A percentile compares a stretch with the other conserved stretches of the same genome.
Evolutionary conservation across 331 rosid genomes (phyloP).

Genomic region (Erythrophleum ivorense): DNA sequence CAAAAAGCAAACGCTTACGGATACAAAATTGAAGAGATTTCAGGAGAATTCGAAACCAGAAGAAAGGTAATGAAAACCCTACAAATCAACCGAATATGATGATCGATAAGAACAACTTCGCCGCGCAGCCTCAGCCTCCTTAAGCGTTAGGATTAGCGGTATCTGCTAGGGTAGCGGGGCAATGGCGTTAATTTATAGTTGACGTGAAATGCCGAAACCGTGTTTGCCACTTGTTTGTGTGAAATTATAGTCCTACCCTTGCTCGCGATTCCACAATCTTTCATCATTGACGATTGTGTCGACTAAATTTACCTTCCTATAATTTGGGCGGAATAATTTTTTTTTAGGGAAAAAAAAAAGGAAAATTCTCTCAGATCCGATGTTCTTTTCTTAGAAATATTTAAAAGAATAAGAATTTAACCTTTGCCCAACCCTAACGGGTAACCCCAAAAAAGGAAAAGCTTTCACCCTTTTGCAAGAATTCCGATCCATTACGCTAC

Average conservation of each 20-base stretch:
- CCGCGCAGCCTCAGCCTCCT: background rate
- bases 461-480: background rate
- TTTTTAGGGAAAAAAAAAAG: too few species aligned
- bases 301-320: background rate
- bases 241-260: constrained; percentile 45
- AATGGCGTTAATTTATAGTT: constrained; percentile 42
- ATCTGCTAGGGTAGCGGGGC: background rate
- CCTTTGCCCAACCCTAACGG: too few species aligned
- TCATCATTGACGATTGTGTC: constrained; percentile 22
- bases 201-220: constrained; percentile 16
- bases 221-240: background rate
- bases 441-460: background rate
- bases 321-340: background rate
- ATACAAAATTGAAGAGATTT: background rate
- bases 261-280: constrained; percentile 29
- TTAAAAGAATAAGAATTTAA: background rate
- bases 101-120: background rate
- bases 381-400: background rate
- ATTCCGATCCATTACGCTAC: background rate
- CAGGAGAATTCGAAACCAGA: background rate
- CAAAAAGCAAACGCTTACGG: constrained; percentile 11
- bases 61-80: constrained; percentile 6
- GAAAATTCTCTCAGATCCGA: background rate
- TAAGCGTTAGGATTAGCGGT: background rate
- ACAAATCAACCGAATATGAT: background rate